These are phyloP conservation scores for Typha latifolia DNA, from an alignment of 176 grass and related monocot species.

Conservation along the genomic window DNA sequence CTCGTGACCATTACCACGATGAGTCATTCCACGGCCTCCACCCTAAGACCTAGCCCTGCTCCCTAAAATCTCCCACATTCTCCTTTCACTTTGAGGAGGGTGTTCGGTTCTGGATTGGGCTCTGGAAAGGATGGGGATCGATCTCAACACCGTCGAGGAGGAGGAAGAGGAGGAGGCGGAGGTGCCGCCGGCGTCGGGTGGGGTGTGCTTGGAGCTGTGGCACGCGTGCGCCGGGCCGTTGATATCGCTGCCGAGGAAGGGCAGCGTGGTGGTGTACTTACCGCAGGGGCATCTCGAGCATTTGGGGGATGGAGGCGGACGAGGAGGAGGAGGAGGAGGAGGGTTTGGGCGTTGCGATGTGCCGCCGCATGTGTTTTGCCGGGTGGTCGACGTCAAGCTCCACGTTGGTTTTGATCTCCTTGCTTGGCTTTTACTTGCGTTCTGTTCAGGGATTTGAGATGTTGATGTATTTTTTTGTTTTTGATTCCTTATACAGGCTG, in stretches of 20 bases:
- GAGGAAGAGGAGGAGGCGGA: constrained; percentile 42
- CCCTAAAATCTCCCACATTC: neutral
- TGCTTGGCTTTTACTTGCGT: neutral
- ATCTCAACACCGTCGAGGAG: constrained; percentile 65
- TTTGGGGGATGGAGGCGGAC: constrained; percentile 13
- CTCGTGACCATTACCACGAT: neutral
- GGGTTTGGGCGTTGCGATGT: constrained; percentile 23
- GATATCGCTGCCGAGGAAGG: constrained; percentile 50
- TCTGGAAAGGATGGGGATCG: constrained; percentile 57
- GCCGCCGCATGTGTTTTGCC: constrained; percentile 79
- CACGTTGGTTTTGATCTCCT: constrained; percentile 44
- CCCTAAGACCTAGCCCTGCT: neutral
- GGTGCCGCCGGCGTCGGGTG: neutral
- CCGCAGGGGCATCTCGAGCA: constrained; percentile 87
- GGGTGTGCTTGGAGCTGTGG: constrained; percentile 71
- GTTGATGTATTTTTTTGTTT: constrained; percentile 10
- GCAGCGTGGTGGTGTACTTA: constrained; percentile 82
- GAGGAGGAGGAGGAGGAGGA: constrained; percentile 21
- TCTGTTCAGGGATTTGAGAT: neutral
- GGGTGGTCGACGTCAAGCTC: constrained; percentile 76
- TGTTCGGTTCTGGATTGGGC: neutral
- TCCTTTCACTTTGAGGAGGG: neutral
- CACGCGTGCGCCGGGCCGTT: constrained; percentile 75
- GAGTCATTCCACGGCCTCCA: neutral
- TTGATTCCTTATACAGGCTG: constrained; percentile 58